Evolutionary conservation across 352 stramenopile genomes (phyloP), one percentile per base, ranked within the genome.

Genomic region (Phytophthora parvispora): DNA sequence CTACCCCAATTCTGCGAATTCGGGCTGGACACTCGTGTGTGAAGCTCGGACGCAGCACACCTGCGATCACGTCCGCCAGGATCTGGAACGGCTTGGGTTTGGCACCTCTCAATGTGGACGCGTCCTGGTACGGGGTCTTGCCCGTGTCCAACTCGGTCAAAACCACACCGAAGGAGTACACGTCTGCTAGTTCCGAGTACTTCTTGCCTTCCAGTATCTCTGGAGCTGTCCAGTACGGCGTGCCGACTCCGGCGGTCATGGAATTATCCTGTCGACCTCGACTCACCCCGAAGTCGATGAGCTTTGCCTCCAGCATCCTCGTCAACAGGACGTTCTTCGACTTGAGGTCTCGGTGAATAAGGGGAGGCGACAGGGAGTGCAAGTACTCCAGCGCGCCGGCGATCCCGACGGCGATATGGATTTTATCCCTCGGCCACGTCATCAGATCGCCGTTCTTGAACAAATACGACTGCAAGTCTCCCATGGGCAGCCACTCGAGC

Each of bases 401-500:
- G 20, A 49, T 49, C 0, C 42, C 42, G n/a, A 27, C 42, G 15
- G 42, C 42, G 27, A 49, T 25, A 20, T 12, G 42, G 8, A 49
- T 27, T 28, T 49, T 49, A 9, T 49, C 42, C 20, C 27, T 49
- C 9, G 42, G 42, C 42, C n/a, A 49, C 7, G 42, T 22, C n/a
- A 49, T 9, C 42, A 49, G 9, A 16, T 49, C 42, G 18, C 15
- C 25, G 20, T 49, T 83, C 75, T 52, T 78, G 45, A 2, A 61
- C 64, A 38, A 79, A 81, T 8, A 38, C 40, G 38, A 25, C 50
- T 49, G 42, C n/a, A 49, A 16, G 20, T 49, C 42, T 6, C 42
- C 42, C 18, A 16, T 49, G 8, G 69, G 50, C 28, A 86, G 62
- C 53, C 77, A 86, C 64, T 86, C 78, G 10, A 77, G 66, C 10